Evolutionary conservation across 148 eudicot genomes (phyloP).

Genomic region (Selenicereus undatus): DNA sequence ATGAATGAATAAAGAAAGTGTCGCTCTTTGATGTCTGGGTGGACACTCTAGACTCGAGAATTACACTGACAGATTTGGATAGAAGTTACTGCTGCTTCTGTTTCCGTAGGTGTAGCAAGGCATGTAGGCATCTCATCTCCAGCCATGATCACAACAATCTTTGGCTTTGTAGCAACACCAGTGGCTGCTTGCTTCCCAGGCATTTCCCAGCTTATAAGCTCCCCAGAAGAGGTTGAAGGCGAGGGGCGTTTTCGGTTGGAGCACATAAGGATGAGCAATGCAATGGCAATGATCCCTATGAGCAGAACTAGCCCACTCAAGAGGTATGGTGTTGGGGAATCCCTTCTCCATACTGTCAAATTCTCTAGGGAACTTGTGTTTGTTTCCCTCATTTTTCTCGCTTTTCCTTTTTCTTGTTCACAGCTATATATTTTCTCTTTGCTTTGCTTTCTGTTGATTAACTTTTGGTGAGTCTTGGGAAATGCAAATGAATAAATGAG

Average conservation of each 20-base stretch:
- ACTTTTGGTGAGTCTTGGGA: neutral
- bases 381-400: neutral
- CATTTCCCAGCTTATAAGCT: neutral
- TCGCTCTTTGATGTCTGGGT: neutral
- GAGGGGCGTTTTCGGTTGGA: neutral
- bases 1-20: neutral
- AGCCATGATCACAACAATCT: slow-evolving; percentile 63
- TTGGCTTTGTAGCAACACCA: slow-evolving; percentile 35
- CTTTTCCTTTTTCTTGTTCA: neutral
- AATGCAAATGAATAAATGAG: neutral
- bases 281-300: neutral
- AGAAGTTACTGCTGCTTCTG: slow-evolving; percentile 6
- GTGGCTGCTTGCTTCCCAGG: neutral
- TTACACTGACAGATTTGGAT: slow-evolving; percentile 17
- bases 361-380: neutral
- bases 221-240: neutral
- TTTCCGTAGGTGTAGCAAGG: slow-evolving; percentile 33
- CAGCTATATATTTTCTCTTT: neutral
- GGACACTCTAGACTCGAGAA: slow-evolving; percentile 16
- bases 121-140: slow-evolving; percentile 54
- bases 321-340: neutral
- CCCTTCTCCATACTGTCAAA: neutral
- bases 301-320: neutral
- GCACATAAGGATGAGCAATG: neutral
- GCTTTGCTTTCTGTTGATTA: neutral